Evolutionary conservation across 345 rosid species (phyloP), one percentile per base, ranked within the genome.

Genomic region (Salix suchowensis): DNA sequence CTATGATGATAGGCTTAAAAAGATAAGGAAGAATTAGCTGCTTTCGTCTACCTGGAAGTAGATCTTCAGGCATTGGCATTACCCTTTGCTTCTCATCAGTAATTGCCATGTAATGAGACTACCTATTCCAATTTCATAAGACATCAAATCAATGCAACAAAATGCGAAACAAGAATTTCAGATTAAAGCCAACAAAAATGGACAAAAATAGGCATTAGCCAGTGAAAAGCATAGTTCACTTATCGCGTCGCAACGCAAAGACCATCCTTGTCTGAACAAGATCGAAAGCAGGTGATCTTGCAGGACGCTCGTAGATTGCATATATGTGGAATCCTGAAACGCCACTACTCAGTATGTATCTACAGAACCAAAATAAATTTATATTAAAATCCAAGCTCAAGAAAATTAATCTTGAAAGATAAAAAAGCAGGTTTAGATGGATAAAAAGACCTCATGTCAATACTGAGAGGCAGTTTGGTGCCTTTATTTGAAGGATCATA

Each of bases 41-140:
- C 77, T 79, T 70, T 32, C 92, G 87, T 80, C 79, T 80, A 4
- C 74, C 82, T 1, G 81, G 82, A 70, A 75, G 82, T 24, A 78
- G 75, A 48, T 87, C 88, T 44, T 81, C 82, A 0, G 85, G 85
- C 82, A 79, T 78, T 8, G 88, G 88, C 89, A 87, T 87, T 67
- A 83, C 21, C 68, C 85, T 75, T 73, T 81, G 88, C 67, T 78
- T 83, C 54, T 67, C 86, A 23, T 87, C 85, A 37, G 85, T 67
- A 24, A 85, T 76, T 55, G 84, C 88, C 89, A 83, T 83, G 82
- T 78, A 87, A 68, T 87, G 85, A 52, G 85, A 87, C 28, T 28
- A 28, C 76, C 87, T 82, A 7, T 2, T 39, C 42, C 42, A 39
- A 39, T 39, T 8, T 39, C 42, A 39, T 39, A 8, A 39, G 42